These are phyloP conservation scores for Peronospora tabacina DNA, from an alignment of 352 stramenopile genomes.

Conservation along the genomic window DNA sequence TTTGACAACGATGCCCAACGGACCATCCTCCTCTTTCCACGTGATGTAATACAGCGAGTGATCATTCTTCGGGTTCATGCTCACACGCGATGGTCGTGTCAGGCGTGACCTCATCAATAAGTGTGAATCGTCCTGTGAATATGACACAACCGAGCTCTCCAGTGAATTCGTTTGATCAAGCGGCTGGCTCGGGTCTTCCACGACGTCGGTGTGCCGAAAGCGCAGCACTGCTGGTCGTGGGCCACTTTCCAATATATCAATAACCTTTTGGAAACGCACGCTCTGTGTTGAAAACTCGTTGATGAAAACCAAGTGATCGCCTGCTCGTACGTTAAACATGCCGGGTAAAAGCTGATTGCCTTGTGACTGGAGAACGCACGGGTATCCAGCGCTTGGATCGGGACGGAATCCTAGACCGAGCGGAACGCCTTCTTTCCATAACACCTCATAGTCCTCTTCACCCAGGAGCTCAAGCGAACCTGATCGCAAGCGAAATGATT, in stretches of 20 bases:
- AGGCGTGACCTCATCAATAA: slow-evolving; percentile 60
- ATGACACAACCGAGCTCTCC: slow-evolving; percentile 34
- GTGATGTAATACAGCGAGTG: slow-evolving; percentile 86
- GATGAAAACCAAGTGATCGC: slow-evolving; percentile 78
- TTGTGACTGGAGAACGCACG: slow-evolving; percentile 70
- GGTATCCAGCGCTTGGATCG: slow-evolving; percentile 63
- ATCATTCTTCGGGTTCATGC: slow-evolving; percentile 76
- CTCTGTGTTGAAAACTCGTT: slow-evolving; percentile 80
- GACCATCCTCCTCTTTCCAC: slow-evolving; percentile 83
- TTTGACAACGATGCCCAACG: slow-evolving; percentile 81
- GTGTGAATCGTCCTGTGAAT: slow-evolving; percentile 61
- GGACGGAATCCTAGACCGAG: slow-evolving; percentile 77
- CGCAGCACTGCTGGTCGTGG: slow-evolving; percentile 66
- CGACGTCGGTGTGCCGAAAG: slow-evolving; percentile 73
- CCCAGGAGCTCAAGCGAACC: slow-evolving; percentile 65
- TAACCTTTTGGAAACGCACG: slow-evolving; percentile 81
- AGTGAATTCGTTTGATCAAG: slow-evolving; percentile 19
- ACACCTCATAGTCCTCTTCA: slow-evolving; percentile 82
- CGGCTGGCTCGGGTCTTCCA: slow-evolving; percentile 40
- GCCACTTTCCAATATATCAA: slow-evolving; percentile 78
- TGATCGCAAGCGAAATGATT: slow-evolving; percentile 58
- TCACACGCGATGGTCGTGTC: slow-evolving; percentile 60
- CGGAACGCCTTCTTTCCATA: slow-evolving; percentile 80
- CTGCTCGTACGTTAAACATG: slow-evolving; percentile 82
- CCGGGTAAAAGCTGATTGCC: slow-evolving; percentile 67